Conservation (phyloP, 2,329 filamentous ascomycete species). For the Sporothrix sp. region DNA sequence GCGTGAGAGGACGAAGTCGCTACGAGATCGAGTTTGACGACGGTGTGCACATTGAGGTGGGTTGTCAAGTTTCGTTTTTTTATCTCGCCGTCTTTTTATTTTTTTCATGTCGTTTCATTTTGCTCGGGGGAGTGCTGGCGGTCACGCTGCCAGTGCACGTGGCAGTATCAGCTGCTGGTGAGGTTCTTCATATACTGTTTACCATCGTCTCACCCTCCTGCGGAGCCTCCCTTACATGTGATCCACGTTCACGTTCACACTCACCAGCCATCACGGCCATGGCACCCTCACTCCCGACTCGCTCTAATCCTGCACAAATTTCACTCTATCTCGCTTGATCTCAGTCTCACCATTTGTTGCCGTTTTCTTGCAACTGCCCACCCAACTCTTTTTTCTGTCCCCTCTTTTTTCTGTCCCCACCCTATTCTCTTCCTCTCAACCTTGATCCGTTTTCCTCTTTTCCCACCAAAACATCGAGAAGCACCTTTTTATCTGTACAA, state of each 20-base stretch:
- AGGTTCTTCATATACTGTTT: neutral
- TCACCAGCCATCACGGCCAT: neutral
- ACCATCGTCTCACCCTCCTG: too few relatives aligned
- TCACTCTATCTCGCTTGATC: neutral
- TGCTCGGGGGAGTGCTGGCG: neutral
- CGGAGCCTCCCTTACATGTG: neutral
- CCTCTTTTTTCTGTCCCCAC: neutral
- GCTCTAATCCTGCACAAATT: neutral
- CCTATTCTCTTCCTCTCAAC: neutral
- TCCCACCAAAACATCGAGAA: neutral
- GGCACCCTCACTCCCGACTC: neutral
- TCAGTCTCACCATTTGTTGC: neutral
- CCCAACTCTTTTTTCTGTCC: neutral
- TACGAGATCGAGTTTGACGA: slow-evolving; percentile 18
- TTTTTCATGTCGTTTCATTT: neutral
- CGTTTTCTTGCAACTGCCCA: neutral
- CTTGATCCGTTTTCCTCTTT: too few relatives aligned
- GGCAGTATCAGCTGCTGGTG: neutral
- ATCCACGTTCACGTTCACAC: neutral
- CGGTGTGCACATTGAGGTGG: slow-evolving; percentile 14
- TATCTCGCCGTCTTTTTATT: neutral
- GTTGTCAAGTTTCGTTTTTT: neutral
- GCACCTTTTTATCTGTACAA: neutral
- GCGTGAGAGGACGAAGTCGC: slow-evolving; percentile 10
- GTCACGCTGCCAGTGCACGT: neutral